Evolutionary conservation across 768 basidiomycete species (phyloP), one percentile per base, ranked within the genome.

Genomic region (Panaeolus papilionaceus): DNA sequence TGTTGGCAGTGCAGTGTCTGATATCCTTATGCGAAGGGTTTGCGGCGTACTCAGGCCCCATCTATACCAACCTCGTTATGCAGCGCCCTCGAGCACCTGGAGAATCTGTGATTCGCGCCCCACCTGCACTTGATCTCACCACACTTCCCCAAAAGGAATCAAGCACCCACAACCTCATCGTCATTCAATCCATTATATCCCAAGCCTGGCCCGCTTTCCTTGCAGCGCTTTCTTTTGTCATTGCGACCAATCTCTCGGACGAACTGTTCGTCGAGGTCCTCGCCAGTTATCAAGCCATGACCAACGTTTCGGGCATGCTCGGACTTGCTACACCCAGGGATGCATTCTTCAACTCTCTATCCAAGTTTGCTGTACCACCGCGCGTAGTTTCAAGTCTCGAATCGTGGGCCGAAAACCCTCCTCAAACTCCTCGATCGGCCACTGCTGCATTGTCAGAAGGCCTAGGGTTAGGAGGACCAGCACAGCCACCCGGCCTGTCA

Each of bases 181-280:
- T 88, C 9, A 88, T 93, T 0, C 84, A 87, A 61, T 88, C 86
- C 38, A 96, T 99, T 87, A 85, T 97, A 45, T 91, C 92, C 45
- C 88, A 86, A 58, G 92, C 91, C 0, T 99, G 96, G 96, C 97
- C 97, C 0, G 94, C 95, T 1, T 82, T 98, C 0, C 88, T 98
- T 10, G 95, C 96, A 0, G 92, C 95, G 0, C 83, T 97, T 0
- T 95, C 95, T 0, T 97, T 95, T 79, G 85, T 95, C 72, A 90
- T 98, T 68, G 87, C 89, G 3, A 97, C 96, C 10, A 95, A 95
- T 73, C 87, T 99, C 16, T 95, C 95, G 0, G 95, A 97, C 72
- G 90, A 93, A 61, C 87, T 98, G 2, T 98, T 99, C 75, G 89
- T 91, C 10, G 95, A 96, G 58, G 91, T 93, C 6, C 84, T 98